Base-by-base conservation (phyloP, 352 stramenopile genomes). In the Phytophthora pistaciae region DNA sequence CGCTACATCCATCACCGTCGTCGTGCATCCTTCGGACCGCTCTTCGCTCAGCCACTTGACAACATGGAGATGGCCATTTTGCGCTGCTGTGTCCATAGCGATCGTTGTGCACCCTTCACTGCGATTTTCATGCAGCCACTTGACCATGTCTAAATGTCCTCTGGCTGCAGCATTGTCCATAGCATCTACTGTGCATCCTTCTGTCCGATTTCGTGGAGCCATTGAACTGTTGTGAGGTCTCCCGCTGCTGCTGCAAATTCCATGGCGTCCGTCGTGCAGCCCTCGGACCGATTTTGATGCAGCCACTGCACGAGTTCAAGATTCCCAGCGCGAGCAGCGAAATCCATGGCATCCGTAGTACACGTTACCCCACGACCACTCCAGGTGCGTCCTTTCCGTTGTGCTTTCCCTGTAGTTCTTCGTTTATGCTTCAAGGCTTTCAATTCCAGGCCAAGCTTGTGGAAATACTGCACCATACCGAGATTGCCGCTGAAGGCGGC, bases 231-330 rank as follows among this genome's bases (percentile, higher is more conserved):
- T 42, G 1, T 11, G 14, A 42, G 36, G 14, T 42, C 5, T 4
- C 11, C 10, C 10, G 14, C 11, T 42, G 11, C 11, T 16, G 10
- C 36, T 5, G 10, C 36, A 16, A 11, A 42, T 18, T 42, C 36
- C 36, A 16, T 42, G 11, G 36, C 36, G 14, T 33, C 29, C 6
- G 8, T 9, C 6, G 29, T 33, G 29, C 29, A 42, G 36, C 10
- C 36, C 10, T 42, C 36, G 6, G 29, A 49, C 13, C 40, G 14
- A 11, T 49, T 49, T 16, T 20, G 14, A 49, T 20, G 14, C 40
- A 20, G 14, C 6, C 23, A 23, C n/a, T 25, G 18, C 44, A 52
- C 64, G 56, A 59, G 62, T 59, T 36, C 54, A 61, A 42, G 16
- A 36, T 42, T 42, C 11, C 36, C 11, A 18, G 10, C 36, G 14